phyloP scores from a whole-genome alignment of 169 alveolate genomes.

The Plasmodium vivax region DNA sequence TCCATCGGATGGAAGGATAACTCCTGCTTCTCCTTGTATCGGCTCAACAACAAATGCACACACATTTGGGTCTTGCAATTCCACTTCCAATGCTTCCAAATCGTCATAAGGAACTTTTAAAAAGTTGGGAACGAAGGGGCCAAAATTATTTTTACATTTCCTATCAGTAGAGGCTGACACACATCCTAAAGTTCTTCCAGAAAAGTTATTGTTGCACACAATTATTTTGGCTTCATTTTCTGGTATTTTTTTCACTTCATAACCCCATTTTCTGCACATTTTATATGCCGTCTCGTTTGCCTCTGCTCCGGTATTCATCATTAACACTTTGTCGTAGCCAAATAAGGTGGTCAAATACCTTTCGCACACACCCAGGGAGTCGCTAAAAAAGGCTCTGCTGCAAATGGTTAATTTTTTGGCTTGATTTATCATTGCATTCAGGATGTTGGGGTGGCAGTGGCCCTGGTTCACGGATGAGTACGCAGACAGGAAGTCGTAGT shows the following conservation, averaged over 20 bases:
- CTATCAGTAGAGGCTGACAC: slow-evolving; percentile 91
- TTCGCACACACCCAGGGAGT: slow-evolving; percentile 86
- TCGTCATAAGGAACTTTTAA: slow-evolving; percentile 78
- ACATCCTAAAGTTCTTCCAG: slow-evolving; percentile 95
- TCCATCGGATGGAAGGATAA: slow-evolving; percentile 90
- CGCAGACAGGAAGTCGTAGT: slow-evolving; percentile 93
- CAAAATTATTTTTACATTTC: slow-evolving; percentile 88
- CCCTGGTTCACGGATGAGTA: slow-evolving; percentile 89
- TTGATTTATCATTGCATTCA: slow-evolving; percentile 88
- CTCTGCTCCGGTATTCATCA: slow-evolving; percentile 95
- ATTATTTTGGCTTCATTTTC: slow-evolving; percentile 89
- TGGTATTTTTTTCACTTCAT: slow-evolving; percentile 91
- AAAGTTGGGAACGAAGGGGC: slow-evolving; percentile 86
- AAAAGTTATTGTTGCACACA: slow-evolving; percentile 88
- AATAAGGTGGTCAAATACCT: slow-evolving; percentile 86
- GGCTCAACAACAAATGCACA: slow-evolving; percentile 94
- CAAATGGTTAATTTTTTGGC: slow-evolving; percentile 89
- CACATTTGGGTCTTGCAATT: slow-evolving; percentile 84
- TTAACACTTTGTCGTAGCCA: slow-evolving; percentile 91
- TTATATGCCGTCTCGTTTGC: slow-evolving; percentile 95
- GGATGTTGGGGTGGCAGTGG: slow-evolving; percentile 94
- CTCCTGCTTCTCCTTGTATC: slow-evolving; percentile 96
- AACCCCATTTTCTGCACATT: slow-evolving; percentile 96
- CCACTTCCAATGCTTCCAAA: slow-evolving; percentile 77
- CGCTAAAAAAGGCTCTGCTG: slow-evolving; percentile 91